Base-by-base conservation (phyloP, 2,329 filamentous ascomycete species). In the Periconia digitata region DNA sequence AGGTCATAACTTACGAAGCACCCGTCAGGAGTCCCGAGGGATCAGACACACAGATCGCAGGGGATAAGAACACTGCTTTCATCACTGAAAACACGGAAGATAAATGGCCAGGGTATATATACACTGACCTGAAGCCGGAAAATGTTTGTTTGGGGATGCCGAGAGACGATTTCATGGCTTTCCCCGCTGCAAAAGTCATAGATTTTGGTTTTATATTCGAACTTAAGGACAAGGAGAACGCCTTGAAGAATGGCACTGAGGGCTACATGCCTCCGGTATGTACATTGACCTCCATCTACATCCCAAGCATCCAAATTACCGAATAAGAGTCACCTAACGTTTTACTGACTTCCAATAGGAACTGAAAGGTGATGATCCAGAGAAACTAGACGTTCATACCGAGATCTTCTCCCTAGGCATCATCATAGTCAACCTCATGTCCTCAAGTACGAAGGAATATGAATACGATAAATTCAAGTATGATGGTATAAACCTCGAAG, bases 41-140 rank as follows among this genome's bases (percentile, higher is more conserved):
- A 36, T 36, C 34, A n/a, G n/a, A n/a, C 13, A 36, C 6, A 36
- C 6, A 36, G 18, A n/a, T 36, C 15, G 34, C 37, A 5, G 18
- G 22, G 8, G 6, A 8, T 20, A 39, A 18, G 16, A 20, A 39
- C 18, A n/a, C 12, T 2, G 20, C 43, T 12, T 8, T 8, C 37
- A 17, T n/a, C 8, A 22, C 20, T 8, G 8, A 16, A 7, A 18
- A 7, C 15, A 7, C 12, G 3, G 35, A 8, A 21, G 8, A 8
- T 15, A 17, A 16, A 3, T 47, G 47, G 44, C 8, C n/a, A 17
- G 17, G 22, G 6, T 24, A 44, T 17, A 36, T 50, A n/a, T 49
- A 53, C 17, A 10, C 34, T 2, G 50, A 53, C 16, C 47, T 53
- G 21, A 53, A 50, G 23, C 37, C 35, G n/a, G 12, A 2, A 4